These are phyloP conservation scores for Xerophyta viscosa DNA, from an alignment of 106 monocot species.

Conservation along the genomic window DNA sequence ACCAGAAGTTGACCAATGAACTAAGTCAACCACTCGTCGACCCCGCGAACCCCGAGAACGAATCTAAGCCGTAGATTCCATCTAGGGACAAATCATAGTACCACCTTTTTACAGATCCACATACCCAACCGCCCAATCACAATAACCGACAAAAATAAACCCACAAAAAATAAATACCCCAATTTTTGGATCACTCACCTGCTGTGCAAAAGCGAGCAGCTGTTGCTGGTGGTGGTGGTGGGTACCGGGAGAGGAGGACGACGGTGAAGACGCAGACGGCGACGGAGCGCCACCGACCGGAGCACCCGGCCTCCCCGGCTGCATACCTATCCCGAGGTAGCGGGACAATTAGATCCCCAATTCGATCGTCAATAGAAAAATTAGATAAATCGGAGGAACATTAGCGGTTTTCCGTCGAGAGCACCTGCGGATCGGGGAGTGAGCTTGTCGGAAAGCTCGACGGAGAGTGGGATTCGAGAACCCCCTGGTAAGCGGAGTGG, in stretches of 20 bases:
- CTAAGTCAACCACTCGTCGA: too few species aligned
- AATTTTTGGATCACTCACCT: slow-evolving; percentile 26
- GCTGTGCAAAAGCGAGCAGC: slow-evolving; percentile 29
- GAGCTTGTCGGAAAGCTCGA: neutral
- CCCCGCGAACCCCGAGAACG: neutral
- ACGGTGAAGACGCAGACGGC: slow-evolving; percentile 26
- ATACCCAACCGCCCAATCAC: neutral
- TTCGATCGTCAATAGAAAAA: neutral
- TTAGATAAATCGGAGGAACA: too few species aligned
- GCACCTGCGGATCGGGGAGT: neutral
- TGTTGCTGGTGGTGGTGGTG: slow-evolving; percentile 34
- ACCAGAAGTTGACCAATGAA: too few species aligned
- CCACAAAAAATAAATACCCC: neutral
- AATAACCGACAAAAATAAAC: neutral
- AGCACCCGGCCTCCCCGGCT: slow-evolving; percentile 19
- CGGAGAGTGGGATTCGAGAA: slow-evolving; percentile 1
- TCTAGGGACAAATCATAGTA: neutral
- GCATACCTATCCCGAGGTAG: slow-evolving; percentile 2
- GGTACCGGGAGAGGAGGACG: slow-evolving; percentile 44
- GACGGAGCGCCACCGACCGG: slow-evolving; percentile 15
- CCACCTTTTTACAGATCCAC: neutral
- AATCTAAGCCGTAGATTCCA: slow-evolving; percentile 10
- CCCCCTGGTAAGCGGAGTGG: slow-evolving; percentile 7
- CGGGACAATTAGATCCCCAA: neutral
- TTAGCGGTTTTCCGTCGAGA: neutral